Conservation (phyloP, 2,329 filamentous ascomycete species). For the Diaporthe australafricana region DNA sequence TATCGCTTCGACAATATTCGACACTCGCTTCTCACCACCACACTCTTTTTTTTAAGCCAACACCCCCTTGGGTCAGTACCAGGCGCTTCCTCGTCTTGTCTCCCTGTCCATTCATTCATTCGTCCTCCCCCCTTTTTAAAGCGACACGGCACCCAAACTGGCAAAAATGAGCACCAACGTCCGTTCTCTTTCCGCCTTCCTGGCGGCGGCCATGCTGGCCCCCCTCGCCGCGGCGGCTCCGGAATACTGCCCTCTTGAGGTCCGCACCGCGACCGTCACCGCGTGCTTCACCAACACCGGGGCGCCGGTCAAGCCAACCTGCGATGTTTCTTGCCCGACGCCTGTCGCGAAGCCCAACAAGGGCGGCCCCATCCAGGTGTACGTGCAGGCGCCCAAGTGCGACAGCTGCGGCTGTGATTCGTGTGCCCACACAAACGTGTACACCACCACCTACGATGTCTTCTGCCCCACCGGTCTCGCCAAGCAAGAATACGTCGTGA, state of each 20-base stretch:
- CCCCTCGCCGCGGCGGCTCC: conserved; percentile 1
- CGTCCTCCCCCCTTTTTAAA: background rate
- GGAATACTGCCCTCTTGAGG: conserved; percentile 20
- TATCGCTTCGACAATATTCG: conserved; percentile 15
- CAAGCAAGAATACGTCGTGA: conserved; percentile 29
- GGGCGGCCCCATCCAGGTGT: background rate
- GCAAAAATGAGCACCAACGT: conserved; percentile 16
- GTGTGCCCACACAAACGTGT: conserved; percentile 25
- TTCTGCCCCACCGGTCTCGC: conserved; percentile 31
- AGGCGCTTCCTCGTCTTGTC: conserved; percentile 16
- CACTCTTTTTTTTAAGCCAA: conserved; percentile 26
- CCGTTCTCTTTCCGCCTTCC: conserved; percentile 10
- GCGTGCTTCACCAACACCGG: conserved; percentile 29
- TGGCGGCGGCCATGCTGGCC: conserved; percentile 21
- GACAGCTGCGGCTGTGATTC: conserved; percentile 28
- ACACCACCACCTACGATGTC: conserved; percentile 32
- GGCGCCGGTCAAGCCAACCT: conserved; percentile 13
- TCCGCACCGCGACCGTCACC: conserved; percentile 28
- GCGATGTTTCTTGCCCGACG: conserved; percentile 26
- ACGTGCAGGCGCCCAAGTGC: conserved; percentile 26
- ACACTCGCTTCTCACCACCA: conserved; percentile 11
- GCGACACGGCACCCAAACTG: background rate
- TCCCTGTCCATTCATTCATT: conserved; percentile 29
- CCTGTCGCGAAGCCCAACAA: conserved; percentile 13
- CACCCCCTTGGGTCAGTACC: conserved; percentile 13